A percentile compares a stretch with the other conserved stretches of the same genome.
Conservation (phyloP, 176 grass and related monocot genomes). For the Oryza punctata region DNA sequence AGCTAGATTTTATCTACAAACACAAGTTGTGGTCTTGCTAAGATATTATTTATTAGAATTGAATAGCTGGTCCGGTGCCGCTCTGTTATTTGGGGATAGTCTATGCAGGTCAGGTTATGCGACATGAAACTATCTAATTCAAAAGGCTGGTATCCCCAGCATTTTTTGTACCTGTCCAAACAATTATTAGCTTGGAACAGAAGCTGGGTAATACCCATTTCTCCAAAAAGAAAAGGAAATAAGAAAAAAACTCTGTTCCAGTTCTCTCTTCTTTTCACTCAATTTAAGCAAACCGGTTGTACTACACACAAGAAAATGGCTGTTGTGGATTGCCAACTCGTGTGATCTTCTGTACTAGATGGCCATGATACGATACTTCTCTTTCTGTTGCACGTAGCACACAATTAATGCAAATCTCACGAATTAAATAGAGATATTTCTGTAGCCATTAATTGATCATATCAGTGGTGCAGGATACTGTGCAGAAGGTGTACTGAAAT, state of each 20-base stretch:
- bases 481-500: slow-evolving; percentile 21
- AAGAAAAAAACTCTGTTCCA: not conserved
- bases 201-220: not conserved
- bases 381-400: slow-evolving; percentile 3
- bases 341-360: slow-evolving; percentile 17
- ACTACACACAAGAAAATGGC: not conserved
- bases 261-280: not conserved
- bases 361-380: slow-evolving; percentile 19
- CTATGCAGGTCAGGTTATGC: not conserved
- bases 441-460: not conserved
- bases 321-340: not conserved
- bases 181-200: not conserved
- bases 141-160: not conserved
- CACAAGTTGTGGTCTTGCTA: not conserved
- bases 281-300: not conserved
- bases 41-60: not conserved
- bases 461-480: slow-evolving; percentile 12
- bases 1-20: slow-evolving; percentile 18
- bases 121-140: not conserved
- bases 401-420: not conserved
- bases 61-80: not conserved
- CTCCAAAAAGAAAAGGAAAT: not conserved
- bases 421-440: slow-evolving; percentile 26
- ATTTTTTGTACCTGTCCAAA: not conserved
- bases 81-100: not conserved